These are phyloP conservation scores for Phlyctochytrium planicorne DNA, from an alignment of 192 early-diverging fungal species.

Conservation along the genomic window DNA sequence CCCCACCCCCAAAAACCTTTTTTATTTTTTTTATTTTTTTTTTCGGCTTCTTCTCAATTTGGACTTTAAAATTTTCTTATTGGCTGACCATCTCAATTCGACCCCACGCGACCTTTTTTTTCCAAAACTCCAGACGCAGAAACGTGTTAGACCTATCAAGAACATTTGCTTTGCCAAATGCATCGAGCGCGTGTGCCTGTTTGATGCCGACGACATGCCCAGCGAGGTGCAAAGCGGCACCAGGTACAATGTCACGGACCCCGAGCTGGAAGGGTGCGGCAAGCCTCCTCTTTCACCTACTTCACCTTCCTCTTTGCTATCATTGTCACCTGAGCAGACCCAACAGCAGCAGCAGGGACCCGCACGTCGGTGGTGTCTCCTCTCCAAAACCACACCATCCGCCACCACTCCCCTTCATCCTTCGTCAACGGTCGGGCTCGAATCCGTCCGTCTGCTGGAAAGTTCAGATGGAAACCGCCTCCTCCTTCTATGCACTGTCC, in stretches of 20 bases:
- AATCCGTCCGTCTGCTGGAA: conserved; percentile 13
- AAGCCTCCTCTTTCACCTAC: no score
- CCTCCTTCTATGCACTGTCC: conserved; percentile 58
- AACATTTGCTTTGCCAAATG: background rate
- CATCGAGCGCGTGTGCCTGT: conserved; percentile 13
- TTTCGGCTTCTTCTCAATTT: background rate
- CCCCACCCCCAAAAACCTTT: background rate
- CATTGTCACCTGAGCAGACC: conserved; percentile 4
- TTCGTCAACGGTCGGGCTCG: conserved; percentile 3
- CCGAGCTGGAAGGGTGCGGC: background rate
- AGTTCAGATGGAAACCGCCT: conserved; percentile 38
- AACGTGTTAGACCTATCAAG: background rate
- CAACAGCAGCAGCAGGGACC: background rate
- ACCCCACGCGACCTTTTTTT: background rate
- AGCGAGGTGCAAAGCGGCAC: background rate
- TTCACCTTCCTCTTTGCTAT: background rate
- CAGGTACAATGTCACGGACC: conserved; percentile 6
- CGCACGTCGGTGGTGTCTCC: conserved; percentile 6
- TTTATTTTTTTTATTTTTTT: background rate
- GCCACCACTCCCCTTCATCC: background rate
- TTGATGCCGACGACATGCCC: conserved; percentile 14
- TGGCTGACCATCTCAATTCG: background rate
- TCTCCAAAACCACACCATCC: conserved; percentile 20
- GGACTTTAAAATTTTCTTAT: background rate
- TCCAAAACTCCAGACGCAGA: background rate